Evolutionary conservation across 345 rosid species (phyloP), one percentile per base, ranked within the genome.

Genomic region (Cardamine occulta): DNA sequence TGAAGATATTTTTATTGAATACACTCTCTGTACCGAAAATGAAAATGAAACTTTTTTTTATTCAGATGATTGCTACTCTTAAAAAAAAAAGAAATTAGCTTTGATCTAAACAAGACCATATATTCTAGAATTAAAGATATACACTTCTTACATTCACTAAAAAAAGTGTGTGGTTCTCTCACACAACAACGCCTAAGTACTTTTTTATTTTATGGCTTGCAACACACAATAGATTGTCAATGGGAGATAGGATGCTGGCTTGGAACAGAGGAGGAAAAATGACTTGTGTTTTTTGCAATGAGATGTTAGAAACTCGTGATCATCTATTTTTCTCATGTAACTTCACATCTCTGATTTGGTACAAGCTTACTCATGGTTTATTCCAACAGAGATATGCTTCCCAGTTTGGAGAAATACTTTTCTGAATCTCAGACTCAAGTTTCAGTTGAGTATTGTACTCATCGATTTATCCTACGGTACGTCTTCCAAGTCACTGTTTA

Each of bases 21-120:
- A 65, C 42, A 2, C 26, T 65, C 42, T 64, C 26, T 45, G 44
- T 19, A 70, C 31, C 6, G 17, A 7, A 66, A 45, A 5, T 3
- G 5, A 29, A 56, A 13, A 26, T 40, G 19, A 45, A 70, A 59
- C 5, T 44, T 32, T 70, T 19, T 70, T 70, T 48, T 21, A 34
- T 34, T 32, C n/a, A 18, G 6, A 47, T 65, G 42, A 31, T 28
- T 47, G 39, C 9, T 63, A 44, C 37, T 37, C 32, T 61, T n/a
- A 8, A 24, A 28, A 4, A 4, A 56, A 8, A 56, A 13, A 57
- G 5, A 19, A 12, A 29, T 2, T 23, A 21, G 48, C 5, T 24
- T 57, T 42, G 31, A 45, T 5, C 7, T 24, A 62, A 17, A 62
- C 57, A 39, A 61, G 23, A 35, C 9, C 39, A 35, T 8, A 35